A percentile compares a stretch with the other conserved stretches of the same genome.
Conservation (phyloP, 2,329 filamentous ascomycete species). For the Orbilia javanica region DNA sequence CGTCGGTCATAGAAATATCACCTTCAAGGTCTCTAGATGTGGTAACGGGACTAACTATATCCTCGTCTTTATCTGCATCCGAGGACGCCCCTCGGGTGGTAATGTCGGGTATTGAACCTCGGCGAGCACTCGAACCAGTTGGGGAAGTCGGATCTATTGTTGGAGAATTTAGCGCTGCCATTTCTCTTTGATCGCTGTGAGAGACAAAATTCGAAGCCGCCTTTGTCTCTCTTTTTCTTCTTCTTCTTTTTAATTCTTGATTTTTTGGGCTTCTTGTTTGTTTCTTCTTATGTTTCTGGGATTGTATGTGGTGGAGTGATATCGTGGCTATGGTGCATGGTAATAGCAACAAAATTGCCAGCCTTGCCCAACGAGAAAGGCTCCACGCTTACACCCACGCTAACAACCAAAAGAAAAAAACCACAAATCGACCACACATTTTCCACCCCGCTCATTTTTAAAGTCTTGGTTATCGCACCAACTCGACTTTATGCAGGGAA, state of each 20-base stretch:
- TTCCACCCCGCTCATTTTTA: background rate
- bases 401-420: conserved; percentile 22
- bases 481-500: conserved; percentile 6
- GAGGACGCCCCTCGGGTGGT: conserved; percentile 30
- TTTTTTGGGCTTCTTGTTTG: background rate
- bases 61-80: conserved; percentile 37
- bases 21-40: conserved; percentile 44
- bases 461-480: conserved; percentile 24
- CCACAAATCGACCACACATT: conserved; percentile 20
- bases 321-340: conserved; percentile 14
- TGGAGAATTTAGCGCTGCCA: conserved; percentile 40
- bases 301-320: conserved; percentile 16
- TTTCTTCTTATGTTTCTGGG: conserved; percentile 9
- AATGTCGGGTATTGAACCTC: conserved; percentile 50
- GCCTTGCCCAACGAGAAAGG: background rate
- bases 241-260: background rate
- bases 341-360: conserved; percentile 10
- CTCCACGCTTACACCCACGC: background rate
- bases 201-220: conserved; percentile 11
- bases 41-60: conserved; percentile 34
- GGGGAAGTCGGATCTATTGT: conserved; percentile 53
- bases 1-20: conserved; percentile 47
- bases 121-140: conserved; percentile 43
- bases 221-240: background rate
- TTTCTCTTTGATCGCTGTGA: background rate